Evolutionary conservation across 768 basidiomycete species (phyloP), one percentile per base, ranked within the genome.

Genomic region (Roridomyces roridus): DNA sequence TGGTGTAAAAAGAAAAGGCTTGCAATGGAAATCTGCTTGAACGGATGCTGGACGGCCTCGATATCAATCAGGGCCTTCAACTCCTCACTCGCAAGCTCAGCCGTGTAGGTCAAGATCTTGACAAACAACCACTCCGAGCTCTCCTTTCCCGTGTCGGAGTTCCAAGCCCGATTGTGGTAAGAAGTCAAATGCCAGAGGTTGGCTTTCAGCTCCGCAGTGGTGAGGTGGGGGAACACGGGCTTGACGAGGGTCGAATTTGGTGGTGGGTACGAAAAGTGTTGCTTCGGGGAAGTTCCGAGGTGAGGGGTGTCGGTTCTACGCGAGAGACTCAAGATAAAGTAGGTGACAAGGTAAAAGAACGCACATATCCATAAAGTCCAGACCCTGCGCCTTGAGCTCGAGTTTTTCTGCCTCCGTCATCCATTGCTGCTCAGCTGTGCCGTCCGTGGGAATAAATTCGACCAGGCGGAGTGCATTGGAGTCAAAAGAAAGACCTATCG

Each of bases 61-160:
- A 65, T 58, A 11, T 42, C 26, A 14, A 65, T 49, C 46, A 60
- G 23, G 42, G 47, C 35, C 11, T 65, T 44, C 20, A 57, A 42
- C 21, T 61, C 56, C 3, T 34, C 34, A 20, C 31, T 49, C 14
- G 59, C 55, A 14, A 54, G 57, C 17, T 61, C 55, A 1, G 37
- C 41, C 6, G 51, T 47, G 23, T 64, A 60, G 18, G 58, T 49
- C 20, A 28, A 47, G 2, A 64, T 60, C 43, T 43, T 56, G 34
- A 51, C n/a, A 5, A 36, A 34, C 6, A 71, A 56, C 65, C 61
- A 70, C n/a, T 51, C 65, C 4, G 64, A 64, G 50, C 68, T 68
- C 15, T 39, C 54, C n/a, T 59, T 58, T 15, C 71, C 69, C 15
- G 52, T 18, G 8, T 57, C 44, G 4, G 65, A 65, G 35, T 57